Percentiles rank a stretch among this genome's conserved stretches.
phyloP scores from a whole-genome alignment of 1,139 yeast genomes.

The Saccharomyces hybrid region DNA sequence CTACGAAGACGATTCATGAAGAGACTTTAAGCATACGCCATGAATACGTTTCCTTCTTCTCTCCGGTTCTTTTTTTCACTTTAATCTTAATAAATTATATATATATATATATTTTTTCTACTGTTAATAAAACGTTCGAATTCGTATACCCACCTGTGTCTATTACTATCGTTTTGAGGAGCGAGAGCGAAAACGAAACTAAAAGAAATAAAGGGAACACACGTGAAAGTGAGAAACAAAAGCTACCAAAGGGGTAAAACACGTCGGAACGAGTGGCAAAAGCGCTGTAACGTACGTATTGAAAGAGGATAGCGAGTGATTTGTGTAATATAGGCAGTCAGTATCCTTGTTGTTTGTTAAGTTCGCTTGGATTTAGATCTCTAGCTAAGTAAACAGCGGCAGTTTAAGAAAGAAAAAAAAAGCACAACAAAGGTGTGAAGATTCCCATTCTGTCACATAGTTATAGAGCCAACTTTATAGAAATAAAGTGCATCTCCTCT shows the following conservation, averaged over 20 bases:
- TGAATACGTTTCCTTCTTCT: no score
- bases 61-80: no score
- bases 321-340: neutral
- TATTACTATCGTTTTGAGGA: neutral
- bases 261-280: neutral
- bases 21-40: no score
- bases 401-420: neutral
- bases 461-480: neutral
- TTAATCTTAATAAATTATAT: no score
- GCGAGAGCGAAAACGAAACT: neutral
- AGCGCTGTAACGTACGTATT: neutral
- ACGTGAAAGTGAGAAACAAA: neutral
- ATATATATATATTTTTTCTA: neutral
- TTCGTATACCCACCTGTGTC: neutral
- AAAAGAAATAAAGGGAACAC: neutral
- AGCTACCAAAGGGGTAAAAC: neutral
- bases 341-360: neutral
- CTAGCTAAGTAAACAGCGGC: neutral
- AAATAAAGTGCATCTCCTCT: neutral
- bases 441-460: neutral
- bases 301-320: neutral
- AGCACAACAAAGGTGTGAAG: neutral
- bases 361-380: neutral
- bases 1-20: slow-evolving; percentile 10
- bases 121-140: neutral